Conservation (phyloP, 164 flowering plant genomes). For the Tinospora cordifolia region DNA sequence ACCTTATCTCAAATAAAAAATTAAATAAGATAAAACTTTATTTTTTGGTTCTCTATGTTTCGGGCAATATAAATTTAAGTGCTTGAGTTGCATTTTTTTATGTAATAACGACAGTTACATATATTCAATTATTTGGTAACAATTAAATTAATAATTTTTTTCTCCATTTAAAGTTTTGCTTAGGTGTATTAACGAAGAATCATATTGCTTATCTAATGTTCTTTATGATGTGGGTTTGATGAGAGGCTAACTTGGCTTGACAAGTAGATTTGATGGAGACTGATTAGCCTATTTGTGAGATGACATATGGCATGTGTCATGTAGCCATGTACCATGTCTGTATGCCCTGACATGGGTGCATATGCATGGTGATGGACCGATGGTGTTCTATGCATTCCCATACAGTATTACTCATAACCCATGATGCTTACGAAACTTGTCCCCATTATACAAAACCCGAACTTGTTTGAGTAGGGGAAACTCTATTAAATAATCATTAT, state of each 20-base stretch:
- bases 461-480: neutral
- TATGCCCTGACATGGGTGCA: neutral
- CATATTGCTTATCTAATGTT: neutral
- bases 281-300: neutral
- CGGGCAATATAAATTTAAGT: no score
- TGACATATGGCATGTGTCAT: neutral
- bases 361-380: conserved; percentile 1
- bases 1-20: conserved; percentile 6
- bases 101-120: no score
- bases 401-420: neutral
- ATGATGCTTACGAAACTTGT: neutral
- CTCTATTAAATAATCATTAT: no score
- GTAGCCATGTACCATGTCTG: no score
- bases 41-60: no score
- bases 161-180: neutral
- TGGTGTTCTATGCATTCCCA: neutral
- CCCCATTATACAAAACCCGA: neutral
- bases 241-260: neutral
- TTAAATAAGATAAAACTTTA: no score
- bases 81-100: no score
- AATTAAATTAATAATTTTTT: no score
- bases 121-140: no score
- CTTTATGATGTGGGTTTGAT: neutral
- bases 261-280: neutral
- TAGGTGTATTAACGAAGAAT: neutral